A percentile compares a stretch with the other conserved stretches of the same genome.
These are phyloP conservation scores for Pichia kluyveri DNA, from an alignment of 805 yeast species.

Conservation along the genomic window DNA sequence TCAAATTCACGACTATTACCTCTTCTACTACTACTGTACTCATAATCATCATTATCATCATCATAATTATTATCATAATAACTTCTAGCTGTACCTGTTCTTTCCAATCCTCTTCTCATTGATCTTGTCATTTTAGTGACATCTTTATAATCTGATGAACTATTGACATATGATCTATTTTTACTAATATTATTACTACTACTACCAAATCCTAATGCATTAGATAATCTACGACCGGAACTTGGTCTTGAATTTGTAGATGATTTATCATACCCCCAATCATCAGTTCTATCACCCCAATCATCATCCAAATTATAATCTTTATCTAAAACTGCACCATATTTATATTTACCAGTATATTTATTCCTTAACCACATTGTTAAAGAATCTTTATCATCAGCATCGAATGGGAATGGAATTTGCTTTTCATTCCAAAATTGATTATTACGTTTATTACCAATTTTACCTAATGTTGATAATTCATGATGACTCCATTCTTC, in stretches of 20 bases:
- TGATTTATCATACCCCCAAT: conserved; percentile 9
- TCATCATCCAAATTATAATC: conserved; percentile 28
- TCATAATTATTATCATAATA: not conserved
- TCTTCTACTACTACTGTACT: not conserved
- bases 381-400: conserved; percentile 52
- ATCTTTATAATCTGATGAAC: not conserved
- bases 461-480: conserved; percentile 31
- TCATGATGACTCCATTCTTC: conserved; percentile 62
- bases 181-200: not conserved
- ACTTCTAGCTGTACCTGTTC: not conserved
- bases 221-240: conserved; percentile 1
- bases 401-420: conserved; percentile 67
- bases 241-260: not conserved
- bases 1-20: not conserved
- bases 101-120: conserved; percentile 10
- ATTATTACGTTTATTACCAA: conserved; percentile 58
- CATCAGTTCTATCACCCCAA: conserved; percentile 10
- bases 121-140: conserved; percentile 8
- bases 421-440: conserved; percentile 59
- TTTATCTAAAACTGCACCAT: conserved; percentile 26
- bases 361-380: conserved; percentile 57
- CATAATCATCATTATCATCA: conserved; percentile 7
- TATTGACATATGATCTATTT: not conserved
- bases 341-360: conserved; percentile 54
- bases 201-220: not conserved